Evolutionary conservation across 352 stramenopile species (phyloP).

Genomic region (Phytopythium cucurbitacearum): DNA sequence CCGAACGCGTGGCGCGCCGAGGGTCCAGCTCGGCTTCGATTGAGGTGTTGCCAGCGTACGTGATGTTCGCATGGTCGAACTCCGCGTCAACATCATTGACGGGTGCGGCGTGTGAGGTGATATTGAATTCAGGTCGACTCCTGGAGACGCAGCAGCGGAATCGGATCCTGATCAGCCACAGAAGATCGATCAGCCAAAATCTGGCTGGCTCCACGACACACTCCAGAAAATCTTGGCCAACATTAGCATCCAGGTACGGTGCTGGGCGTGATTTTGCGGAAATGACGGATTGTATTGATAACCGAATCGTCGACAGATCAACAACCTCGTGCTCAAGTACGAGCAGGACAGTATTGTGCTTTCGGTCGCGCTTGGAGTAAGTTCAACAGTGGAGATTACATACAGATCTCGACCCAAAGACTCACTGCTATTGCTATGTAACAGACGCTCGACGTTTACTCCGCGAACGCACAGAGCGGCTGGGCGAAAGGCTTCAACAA

Average conservation of each 20-base stretch:
- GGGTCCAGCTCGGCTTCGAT: conserved; percentile 12
- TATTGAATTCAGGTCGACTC: not conserved
- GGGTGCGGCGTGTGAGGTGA: too few relatives aligned
- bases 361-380: conserved; percentile 74
- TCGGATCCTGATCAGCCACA: conserved; percentile 7
- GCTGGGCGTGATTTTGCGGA: not conserved
- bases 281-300: not conserved
- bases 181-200: conserved; percentile 78
- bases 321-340: conserved; percentile 88
- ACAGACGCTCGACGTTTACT: conserved; percentile 76
- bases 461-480: conserved; percentile 43
- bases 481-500: conserved; percentile 75
- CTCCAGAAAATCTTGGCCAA: conserved; percentile 83
- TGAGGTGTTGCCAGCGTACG: conserved; percentile 1
- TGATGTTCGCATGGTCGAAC: not conserved
- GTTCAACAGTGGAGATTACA: conserved; percentile 3
- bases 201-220: conserved; percentile 73
- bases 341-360: conserved; percentile 85
- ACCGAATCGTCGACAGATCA: conserved; percentile 31
- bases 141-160: not conserved
- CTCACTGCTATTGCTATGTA: conserved; percentile 1
- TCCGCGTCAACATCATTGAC: too few relatives aligned
- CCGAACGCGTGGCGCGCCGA: conserved; percentile 8
- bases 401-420: not conserved
- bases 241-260: conserved; percentile 58